phyloP scores from a whole-genome alignment of 1,284 basidiomycete species.

The Vanrija humicola region DNA sequence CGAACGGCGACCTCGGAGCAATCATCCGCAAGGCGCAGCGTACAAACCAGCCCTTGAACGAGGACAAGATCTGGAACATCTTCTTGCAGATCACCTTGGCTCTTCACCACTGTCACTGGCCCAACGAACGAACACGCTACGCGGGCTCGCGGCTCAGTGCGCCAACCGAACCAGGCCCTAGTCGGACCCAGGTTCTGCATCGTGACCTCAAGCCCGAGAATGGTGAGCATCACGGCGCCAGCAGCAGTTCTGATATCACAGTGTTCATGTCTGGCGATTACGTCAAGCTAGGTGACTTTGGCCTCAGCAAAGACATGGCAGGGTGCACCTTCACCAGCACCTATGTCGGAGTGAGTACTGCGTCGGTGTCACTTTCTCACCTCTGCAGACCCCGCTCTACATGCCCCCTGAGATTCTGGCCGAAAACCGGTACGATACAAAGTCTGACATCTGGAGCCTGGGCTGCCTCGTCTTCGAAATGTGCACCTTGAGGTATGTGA shows the following conservation, averaged over 20 bases:
- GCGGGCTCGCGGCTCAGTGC: neutral
- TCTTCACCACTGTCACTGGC: conserved; percentile 78
- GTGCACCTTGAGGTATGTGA: conserved; percentile 69
- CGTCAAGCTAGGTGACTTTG: conserved; percentile 95
- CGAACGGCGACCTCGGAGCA: conserved; percentile 83
- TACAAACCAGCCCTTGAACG: conserved; percentile 63
- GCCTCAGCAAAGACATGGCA: conserved; percentile 78
- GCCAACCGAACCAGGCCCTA: neutral
- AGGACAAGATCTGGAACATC: conserved; percentile 92
- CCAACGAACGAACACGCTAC: conserved; percentile 32
- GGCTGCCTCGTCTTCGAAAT: conserved; percentile 95
- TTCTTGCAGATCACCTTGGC: conserved; percentile 91
- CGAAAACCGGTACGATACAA: conserved; percentile 88
- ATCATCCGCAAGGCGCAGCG: conserved; percentile 62
- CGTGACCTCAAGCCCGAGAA: conserved; percentile 96
- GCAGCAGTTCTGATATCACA: conserved; percentile 2
- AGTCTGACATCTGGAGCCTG: conserved; percentile 96
- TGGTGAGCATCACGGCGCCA: conserved; percentile 54
- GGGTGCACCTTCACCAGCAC: conserved; percentile 87
- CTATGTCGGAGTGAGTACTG: conserved; percentile 77
- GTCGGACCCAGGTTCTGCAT: conserved; percentile 70
- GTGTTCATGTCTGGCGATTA: conserved; percentile 50
- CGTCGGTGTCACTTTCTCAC: neutral
- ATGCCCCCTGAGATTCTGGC: conserved; percentile 98
- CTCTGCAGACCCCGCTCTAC: conserved; percentile 83